Evolutionary conservation across 2,329 filamentous ascomycete genomes (phyloP).

Genomic region (Ustulina deusta): DNA sequence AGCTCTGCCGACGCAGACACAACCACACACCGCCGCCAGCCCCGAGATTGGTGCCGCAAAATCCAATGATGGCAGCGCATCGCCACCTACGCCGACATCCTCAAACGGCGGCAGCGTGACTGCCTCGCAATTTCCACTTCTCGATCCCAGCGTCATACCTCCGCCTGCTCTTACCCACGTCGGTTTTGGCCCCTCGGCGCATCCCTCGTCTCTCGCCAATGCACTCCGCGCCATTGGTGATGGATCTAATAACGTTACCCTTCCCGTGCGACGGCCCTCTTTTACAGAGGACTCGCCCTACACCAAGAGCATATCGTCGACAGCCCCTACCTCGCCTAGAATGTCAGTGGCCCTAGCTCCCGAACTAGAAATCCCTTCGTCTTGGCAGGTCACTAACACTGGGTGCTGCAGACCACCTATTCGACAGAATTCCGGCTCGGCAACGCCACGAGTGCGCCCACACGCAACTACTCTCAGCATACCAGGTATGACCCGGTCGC

Average conservation of each 20-base stretch:
- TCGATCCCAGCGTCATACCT: constrained; percentile 42
- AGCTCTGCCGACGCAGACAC: constrained; percentile 43
- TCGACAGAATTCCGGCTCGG: constrained; percentile 78
- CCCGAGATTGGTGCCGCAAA: constrained; percentile 34
- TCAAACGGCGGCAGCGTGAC: constrained; percentile 39
- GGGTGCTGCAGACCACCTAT: constrained; percentile 68
- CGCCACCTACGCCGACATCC: constrained; percentile 44
- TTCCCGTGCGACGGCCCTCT: constrained; percentile 50
- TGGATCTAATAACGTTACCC: constrained; percentile 50
- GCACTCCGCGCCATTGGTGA: constrained; percentile 59
- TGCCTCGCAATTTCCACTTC: constrained; percentile 37
- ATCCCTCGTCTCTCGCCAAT: constrained; percentile 55
- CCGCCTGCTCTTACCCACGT: constrained; percentile 46
- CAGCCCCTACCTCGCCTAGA: constrained; percentile 68
- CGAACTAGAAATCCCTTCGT: background rate
- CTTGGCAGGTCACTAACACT: constrained; percentile 35
- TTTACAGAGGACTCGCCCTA: constrained; percentile 65
- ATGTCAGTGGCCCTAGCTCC: constrained; percentile 60
- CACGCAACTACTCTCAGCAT: constrained; percentile 97
- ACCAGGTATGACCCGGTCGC: constrained; percentile 93
- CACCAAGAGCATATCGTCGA: constrained; percentile 68
- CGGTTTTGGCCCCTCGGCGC: constrained; percentile 48
- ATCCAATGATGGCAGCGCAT: constrained; percentile 38
- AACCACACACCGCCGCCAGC: constrained; percentile 31
- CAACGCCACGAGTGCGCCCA: constrained; percentile 80